Conservation (phyloP, 805 yeast genomes). For the Nakazawaea molendinolei region DNA sequence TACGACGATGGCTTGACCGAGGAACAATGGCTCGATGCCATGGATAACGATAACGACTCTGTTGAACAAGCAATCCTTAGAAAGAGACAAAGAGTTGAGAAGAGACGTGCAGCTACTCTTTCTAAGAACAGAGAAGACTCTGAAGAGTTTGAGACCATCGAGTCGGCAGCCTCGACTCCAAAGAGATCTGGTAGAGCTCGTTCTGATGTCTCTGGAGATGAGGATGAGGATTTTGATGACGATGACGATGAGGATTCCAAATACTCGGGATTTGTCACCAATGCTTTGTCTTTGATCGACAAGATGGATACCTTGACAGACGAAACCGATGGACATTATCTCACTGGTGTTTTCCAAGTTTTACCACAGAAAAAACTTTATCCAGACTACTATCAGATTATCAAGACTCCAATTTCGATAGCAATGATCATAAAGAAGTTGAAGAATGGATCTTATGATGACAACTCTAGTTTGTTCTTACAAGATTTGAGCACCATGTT, state of each 20-base stretch:
- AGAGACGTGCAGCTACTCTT: constrained; percentile 29
- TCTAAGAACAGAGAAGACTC: constrained; percentile 21
- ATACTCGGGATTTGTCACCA: constrained; percentile 6
- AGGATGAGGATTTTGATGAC: not conserved
- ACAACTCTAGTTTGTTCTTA: constrained; percentile 38
- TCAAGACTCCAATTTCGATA: constrained; percentile 54
- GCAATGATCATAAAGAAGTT: constrained; percentile 45
- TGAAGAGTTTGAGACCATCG: constrained; percentile 20
- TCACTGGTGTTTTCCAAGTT: constrained; percentile 53
- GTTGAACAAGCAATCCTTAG: constrained; percentile 53
- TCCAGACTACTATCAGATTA: constrained; percentile 77
- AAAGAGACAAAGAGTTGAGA: constrained; percentile 37
- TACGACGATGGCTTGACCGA: constrained; percentile 69
- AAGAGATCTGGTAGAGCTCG: not conserved
- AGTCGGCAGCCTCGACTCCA: constrained; percentile 17
- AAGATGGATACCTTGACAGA: constrained; percentile 35
- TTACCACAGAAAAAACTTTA: constrained; percentile 70
- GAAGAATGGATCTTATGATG: constrained; percentile 27
- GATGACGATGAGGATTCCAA: constrained; percentile 18
- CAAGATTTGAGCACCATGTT: constrained; percentile 51
- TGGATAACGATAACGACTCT: constrained; percentile 65
- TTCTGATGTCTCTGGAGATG: constrained; percentile 9
- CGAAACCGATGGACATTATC: constrained; percentile 36
- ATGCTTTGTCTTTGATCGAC: constrained; percentile 32
- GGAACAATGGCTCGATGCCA: constrained; percentile 73